These are phyloP conservation scores for Aspergillus asperescens DNA, from an alignment of 495 filamentous ascomycete species.

Conservation along the genomic window DNA sequence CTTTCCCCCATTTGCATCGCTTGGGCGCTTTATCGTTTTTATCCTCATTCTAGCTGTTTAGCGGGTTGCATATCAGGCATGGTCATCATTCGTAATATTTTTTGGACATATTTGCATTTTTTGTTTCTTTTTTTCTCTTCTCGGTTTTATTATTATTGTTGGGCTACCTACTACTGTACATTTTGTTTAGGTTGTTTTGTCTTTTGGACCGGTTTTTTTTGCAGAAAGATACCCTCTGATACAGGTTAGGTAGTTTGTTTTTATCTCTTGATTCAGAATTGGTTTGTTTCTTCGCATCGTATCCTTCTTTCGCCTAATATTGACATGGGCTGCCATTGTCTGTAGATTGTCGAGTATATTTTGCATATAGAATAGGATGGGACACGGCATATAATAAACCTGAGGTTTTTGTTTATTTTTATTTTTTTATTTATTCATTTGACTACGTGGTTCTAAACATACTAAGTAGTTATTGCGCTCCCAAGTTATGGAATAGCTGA, in stretches of 20 bases:
- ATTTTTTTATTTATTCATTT: no score
- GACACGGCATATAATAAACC: no score
- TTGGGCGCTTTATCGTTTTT: slow-evolving; percentile 1
- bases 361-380: no score
- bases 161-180: not conserved
- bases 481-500: no score
- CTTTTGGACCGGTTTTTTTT: slow-evolving; percentile 8
- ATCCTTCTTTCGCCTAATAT: no score
- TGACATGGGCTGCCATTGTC: no score
- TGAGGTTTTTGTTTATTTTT: no score
- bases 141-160: not conserved
- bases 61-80: slow-evolving; percentile 30
- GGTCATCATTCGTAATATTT: slow-evolving; percentile 2
- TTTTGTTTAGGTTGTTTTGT: slow-evolving; percentile 1
- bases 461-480: no score
- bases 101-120: slow-evolving; percentile 3
- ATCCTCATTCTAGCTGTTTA: slow-evolving; percentile 6
- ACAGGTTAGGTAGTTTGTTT: slow-evolving; percentile 50
- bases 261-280: no score
- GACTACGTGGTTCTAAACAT: no score
- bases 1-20: slow-evolving; percentile 4
- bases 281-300: not conserved
- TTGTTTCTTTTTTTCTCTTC: slow-evolving; percentile 13
- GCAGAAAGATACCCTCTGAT: slow-evolving; percentile 38
- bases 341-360: not conserved